These are phyloP conservation scores for Myxozyma udenii DNA, from an alignment of 805 yeast species.

Conservation along the genomic window DNA sequence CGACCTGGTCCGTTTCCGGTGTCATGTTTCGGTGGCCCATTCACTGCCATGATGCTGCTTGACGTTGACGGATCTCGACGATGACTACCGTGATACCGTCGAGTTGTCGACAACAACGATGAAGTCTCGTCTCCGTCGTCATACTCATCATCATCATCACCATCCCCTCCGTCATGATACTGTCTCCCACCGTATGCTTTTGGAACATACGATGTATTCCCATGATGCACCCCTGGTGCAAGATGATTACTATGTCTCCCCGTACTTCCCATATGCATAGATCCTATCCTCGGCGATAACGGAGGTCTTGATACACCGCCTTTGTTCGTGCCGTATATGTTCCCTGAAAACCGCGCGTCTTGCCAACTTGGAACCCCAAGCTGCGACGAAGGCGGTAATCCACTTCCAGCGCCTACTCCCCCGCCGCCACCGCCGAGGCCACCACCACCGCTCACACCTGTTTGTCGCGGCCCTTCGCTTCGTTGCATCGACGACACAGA, in stretches of 20 bases:
- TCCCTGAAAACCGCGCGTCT: too few relatives aligned
- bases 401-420: slow-evolving; percentile 1
- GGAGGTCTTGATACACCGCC: slow-evolving; percentile 40
- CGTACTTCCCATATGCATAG: slow-evolving; percentile 5
- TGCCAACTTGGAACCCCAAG: neutral
- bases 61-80: neutral
- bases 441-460: neutral
- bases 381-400: neutral
- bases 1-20: neutral
- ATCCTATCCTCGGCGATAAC: slow-evolving; percentile 2
- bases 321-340: slow-evolving; percentile 6
- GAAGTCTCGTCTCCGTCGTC: slow-evolving; percentile 39
- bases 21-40: neutral
- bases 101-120: slow-evolving; percentile 30
- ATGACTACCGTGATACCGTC: neutral
- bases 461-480: neutral
- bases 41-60: neutral
- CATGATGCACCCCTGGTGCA: slow-evolving; percentile 55
- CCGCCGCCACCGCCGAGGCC: slow-evolving; percentile 2
- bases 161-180: slow-evolving; percentile 42
- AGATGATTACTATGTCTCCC: slow-evolving; percentile 42
- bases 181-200: slow-evolving; percentile 41
- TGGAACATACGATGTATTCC: slow-evolving; percentile 4
- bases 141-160: slow-evolving; percentile 51
- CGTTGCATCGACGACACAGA: slow-evolving; percentile 9